Evolutionary conservation across 768 basidiomycete species (phyloP).

Genomic region (Boletus rubroflammeus): DNA sequence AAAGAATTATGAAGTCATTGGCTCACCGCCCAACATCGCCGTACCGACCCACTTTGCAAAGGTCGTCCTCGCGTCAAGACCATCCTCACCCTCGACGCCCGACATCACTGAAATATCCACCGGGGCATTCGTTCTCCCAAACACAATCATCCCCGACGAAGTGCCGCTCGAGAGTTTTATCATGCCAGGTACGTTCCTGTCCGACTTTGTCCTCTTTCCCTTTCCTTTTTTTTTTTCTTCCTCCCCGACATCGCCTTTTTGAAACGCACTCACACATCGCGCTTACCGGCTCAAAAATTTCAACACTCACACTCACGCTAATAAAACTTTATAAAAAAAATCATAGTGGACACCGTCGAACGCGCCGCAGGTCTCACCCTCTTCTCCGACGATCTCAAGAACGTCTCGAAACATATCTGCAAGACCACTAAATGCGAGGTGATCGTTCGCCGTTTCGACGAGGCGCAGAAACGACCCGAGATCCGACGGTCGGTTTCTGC

Average conservation of each 20-base stretch:
- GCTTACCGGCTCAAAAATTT: not conserved
- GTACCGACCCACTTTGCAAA: slow-evolving; percentile 99
- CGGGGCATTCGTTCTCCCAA: slow-evolving; percentile 95
- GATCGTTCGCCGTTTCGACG: slow-evolving; percentile 86
- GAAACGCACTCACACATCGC: not conserved
- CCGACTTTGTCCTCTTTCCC: not conserved
- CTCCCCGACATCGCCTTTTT: not conserved
- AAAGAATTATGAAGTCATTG: slow-evolving; percentile 93
- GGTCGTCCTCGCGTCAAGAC: slow-evolving; percentile 78
- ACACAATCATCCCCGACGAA: slow-evolving; percentile 86
- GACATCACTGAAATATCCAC: slow-evolving; percentile 72
- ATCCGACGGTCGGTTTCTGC: slow-evolving; percentile 52
- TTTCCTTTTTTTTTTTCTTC: not conserved
- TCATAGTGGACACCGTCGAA: slow-evolving; percentile 86
- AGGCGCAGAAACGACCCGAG: slow-evolving; percentile 68
- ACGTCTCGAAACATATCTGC: slow-evolving; percentile 80
- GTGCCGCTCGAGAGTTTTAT: slow-evolving; percentile 76
- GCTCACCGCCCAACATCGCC: slow-evolving; percentile 80
- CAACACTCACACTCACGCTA: not conserved
- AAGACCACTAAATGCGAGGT: slow-evolving; percentile 85
- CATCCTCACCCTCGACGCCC: slow-evolving; percentile 68
- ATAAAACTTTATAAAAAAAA: no score
- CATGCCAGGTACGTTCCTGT: slow-evolving; percentile 57
- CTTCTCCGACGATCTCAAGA: slow-evolving; percentile 81
- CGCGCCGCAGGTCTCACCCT: slow-evolving; percentile 81